phyloP scores from a whole-genome alignment of 352 stramenopile genomes.

The Pilasporangium apinafurcum region DNA sequence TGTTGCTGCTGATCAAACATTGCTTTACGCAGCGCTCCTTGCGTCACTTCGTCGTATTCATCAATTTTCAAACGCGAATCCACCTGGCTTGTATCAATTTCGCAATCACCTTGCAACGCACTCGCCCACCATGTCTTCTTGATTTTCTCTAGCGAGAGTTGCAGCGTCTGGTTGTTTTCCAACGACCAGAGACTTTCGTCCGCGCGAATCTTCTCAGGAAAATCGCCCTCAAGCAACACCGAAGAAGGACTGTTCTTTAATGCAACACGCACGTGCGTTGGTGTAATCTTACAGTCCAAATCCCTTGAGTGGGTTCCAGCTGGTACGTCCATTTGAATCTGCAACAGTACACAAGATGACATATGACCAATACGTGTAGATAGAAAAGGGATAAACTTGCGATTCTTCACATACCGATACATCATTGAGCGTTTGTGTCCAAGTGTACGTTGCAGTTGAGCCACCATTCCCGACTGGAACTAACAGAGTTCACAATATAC shows the following conservation, averaged over 20 bases:
- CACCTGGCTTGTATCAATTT: slow-evolving; percentile 97
- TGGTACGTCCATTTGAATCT: slow-evolving; percentile 87
- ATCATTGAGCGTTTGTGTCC: slow-evolving; percentile 97
- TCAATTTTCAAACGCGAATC: slow-evolving; percentile 95
- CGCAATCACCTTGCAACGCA: slow-evolving; percentile 86
- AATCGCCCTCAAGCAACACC: slow-evolving; percentile 79
- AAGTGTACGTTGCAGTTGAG: slow-evolving; percentile 88
- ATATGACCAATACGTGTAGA: not conserved
- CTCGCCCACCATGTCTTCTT: slow-evolving; percentile 98
- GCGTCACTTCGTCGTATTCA: slow-evolving; percentile 96
- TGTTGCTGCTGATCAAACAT: slow-evolving; percentile 95
- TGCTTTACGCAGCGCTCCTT: slow-evolving; percentile 99
- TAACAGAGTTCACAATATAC: slow-evolving; percentile 12
- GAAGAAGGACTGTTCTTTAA: slow-evolving; percentile 50
- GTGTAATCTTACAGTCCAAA: slow-evolving; percentile 87
- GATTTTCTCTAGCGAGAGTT: slow-evolving; percentile 95
- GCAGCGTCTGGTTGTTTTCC: slow-evolving; percentile 49
- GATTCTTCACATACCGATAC: slow-evolving; percentile 60
- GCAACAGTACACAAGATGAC: not conserved
- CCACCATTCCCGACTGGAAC: slow-evolving; percentile 90
- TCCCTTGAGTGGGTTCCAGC: slow-evolving; percentile 86
- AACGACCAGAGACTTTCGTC: slow-evolving; percentile 99
- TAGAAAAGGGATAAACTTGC: not conserved
- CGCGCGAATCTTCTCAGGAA: slow-evolving; percentile 91
- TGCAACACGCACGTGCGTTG: slow-evolving; percentile 79